A percentile compares a stretch with the other conserved stretches of the same genome.
Conservation (phyloP, 1,284 basidiomycete genomes). For the Ceratobasidium sp. region DNA sequence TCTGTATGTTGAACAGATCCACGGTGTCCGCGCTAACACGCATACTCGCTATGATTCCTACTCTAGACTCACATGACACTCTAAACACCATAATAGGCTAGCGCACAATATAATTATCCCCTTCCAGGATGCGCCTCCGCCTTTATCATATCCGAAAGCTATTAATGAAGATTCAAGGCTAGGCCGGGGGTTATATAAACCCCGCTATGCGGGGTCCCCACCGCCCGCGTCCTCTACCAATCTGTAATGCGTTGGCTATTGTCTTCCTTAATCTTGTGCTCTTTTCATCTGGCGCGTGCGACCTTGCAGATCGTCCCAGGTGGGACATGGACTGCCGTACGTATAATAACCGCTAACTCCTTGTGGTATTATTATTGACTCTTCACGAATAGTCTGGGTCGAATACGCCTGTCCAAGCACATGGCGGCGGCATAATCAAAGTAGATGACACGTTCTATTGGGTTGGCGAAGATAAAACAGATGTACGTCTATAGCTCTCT, state of each 20-base stretch:
- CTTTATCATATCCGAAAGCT: neutral
- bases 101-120: constrained; percentile 15
- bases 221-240: neutral
- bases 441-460: constrained; percentile 46
- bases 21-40: neutral
- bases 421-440: constrained; percentile 46
- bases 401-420: constrained; percentile 48
- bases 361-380: neutral
- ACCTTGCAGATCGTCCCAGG: constrained; percentile 48
- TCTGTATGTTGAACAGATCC: neutral
- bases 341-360: neutral
- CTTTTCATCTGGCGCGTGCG: constrained; percentile 25
- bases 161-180: neutral
- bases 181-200: neutral
- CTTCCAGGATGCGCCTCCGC: constrained; percentile 5
- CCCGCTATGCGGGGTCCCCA: neutral
- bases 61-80: neutral
- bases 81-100: neutral
- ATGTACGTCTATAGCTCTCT: constrained; percentile 18
- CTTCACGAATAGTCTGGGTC: constrained; percentile 37
- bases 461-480: constrained; percentile 47
- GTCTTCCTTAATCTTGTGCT: constrained; percentile 5
- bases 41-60: constrained; percentile 9
- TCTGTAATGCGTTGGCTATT: constrained; percentile 20
- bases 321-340: constrained; percentile 46